Evolutionary conservation across 1,284 basidiomycete species (phyloP), one percentile per base, ranked within the genome.

Genomic region (Rhodotorula mucilaginosa): DNA sequence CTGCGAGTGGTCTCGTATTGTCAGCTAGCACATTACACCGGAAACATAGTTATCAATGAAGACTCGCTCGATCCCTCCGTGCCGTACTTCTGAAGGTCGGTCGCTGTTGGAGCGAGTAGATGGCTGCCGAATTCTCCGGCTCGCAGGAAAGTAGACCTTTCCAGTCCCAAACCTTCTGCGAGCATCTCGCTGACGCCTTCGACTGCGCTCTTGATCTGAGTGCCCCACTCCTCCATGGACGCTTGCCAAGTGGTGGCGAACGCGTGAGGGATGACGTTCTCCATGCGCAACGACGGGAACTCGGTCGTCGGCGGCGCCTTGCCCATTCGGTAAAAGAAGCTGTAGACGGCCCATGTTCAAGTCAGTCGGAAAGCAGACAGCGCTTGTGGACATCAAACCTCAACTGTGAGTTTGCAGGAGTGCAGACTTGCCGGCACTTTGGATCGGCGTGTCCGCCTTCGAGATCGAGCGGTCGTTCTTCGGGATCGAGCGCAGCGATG

Each of bases 241-340:
- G 82, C 82, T 49, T 85, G 81, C 91, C 91, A 94, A 5, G 85
- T 83, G 44, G 83, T 81, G 59, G 83, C 84, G 72, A 93, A 84
- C 15, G 74, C 76, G n/a, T 82, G 80, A 0, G 93, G 92, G 2
- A 91, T 84, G 39, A 95, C 89, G 79, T 95, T 95, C 1, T 88
- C 84, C 34, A 90, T 88, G 16, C 78, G 91, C 66, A 92, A 81
- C 5, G 82, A 84, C 0, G 91, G 90, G 79, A 88, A 94, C 59
- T 85, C 83, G 0, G 91, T 83, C 77, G 92, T 90, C 1, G 91
- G 90, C 0, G 91, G 90, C 16, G 82, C 82, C 65, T 87, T 84
- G 71, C 87, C 85, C 92, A 94, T 93, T 77, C 87, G 89, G 87
- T 91, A 93, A 82, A 95, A 95, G 85, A 94, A 94, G 44, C 82